Evolutionary conservation across 2,329 filamentous ascomycete species (phyloP).

Genomic region (Fusarium nygamai): DNA sequence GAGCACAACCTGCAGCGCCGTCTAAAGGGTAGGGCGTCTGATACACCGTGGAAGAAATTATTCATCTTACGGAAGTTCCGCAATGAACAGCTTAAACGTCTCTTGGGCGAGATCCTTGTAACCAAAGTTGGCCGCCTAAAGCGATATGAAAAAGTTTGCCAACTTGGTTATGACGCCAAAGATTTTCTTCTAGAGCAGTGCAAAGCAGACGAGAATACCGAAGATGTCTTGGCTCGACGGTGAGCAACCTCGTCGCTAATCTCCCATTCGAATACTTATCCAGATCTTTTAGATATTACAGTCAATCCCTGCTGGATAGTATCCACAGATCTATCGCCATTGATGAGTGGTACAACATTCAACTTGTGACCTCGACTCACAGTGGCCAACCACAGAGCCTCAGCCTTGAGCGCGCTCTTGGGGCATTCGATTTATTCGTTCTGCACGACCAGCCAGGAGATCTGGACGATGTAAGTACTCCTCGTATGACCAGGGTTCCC

Average conservation of each 20-base stretch:
- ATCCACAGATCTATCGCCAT: slow-evolving; percentile 85
- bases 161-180: slow-evolving; percentile 86
- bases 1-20: slow-evolving; percentile 69
- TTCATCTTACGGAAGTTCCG: slow-evolving; percentile 66
- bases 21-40: slow-evolving; percentile 60
- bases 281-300: slow-evolving; percentile 70
- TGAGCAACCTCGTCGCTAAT: slow-evolving; percentile 50
- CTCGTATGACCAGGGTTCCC: background rate
- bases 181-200: slow-evolving; percentile 79
- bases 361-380: slow-evolving; percentile 25
- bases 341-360: slow-evolving; percentile 72
- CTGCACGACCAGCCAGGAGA: slow-evolving; percentile 78
- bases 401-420: slow-evolving; percentile 76
- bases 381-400: slow-evolving; percentile 51
- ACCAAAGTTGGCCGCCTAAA: slow-evolving; percentile 75
- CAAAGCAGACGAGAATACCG: slow-evolving; percentile 64
- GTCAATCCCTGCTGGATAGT: slow-evolving; percentile 76
- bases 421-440: slow-evolving; percentile 90
- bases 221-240: slow-evolving; percentile 82
- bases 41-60: slow-evolving; percentile 78
- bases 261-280: background rate
- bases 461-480: slow-evolving; percentile 70
- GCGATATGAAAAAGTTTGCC: slow-evolving; percentile 76
- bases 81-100: slow-evolving; percentile 60
- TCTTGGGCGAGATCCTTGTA: slow-evolving; percentile 76